Conservation (phyloP, 2,329 filamentous ascomycete genomes). For the Pseudopithomyces maydicus region DNA sequence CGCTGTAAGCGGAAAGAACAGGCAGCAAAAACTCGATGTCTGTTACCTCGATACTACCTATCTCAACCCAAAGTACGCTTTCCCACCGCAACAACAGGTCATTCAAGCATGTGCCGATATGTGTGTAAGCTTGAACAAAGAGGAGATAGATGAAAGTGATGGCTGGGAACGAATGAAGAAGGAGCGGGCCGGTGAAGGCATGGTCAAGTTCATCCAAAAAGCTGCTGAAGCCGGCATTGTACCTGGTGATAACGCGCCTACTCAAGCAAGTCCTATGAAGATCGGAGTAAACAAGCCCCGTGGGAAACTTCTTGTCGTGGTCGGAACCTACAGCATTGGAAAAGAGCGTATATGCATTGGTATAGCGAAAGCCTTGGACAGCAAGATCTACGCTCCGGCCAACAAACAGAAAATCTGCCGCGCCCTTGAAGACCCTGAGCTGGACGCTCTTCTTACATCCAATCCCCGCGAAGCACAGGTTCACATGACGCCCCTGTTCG, state of each 20-base stretch:
- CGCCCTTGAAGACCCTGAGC: slow-evolving; percentile 83
- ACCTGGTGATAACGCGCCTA: slow-evolving; percentile 32
- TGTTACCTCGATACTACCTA: slow-evolving; percentile 99
- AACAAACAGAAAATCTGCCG: slow-evolving; percentile 83
- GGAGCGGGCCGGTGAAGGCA: slow-evolving; percentile 61
- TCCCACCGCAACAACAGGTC: slow-evolving; percentile 86
- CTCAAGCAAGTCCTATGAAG: slow-evolving; percentile 8
- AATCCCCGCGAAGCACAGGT: slow-evolving; percentile 87
- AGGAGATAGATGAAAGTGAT: slow-evolving; percentile 62
- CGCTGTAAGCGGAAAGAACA: slow-evolving; percentile 69
- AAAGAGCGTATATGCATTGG: slow-evolving; percentile 96
- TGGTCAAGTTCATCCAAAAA: slow-evolving; percentile 65
- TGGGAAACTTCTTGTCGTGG: slow-evolving; percentile 83
- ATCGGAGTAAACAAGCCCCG: slow-evolving; percentile 44
- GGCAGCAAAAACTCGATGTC: slow-evolving; percentile 87
- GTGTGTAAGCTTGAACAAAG: slow-evolving; percentile 76
- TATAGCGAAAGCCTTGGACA: slow-evolving; percentile 82
- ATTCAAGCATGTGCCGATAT: slow-evolving; percentile 86
- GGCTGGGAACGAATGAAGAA: slow-evolving; percentile 63
- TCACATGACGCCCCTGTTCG: slow-evolving; percentile 96
- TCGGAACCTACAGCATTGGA: slow-evolving; percentile 96
- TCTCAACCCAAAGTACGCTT: slow-evolving; percentile 92
- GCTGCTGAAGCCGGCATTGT: slow-evolving; percentile 46
- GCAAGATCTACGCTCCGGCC: slow-evolving; percentile 86
- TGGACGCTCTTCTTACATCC: slow-evolving; percentile 75